These are phyloP conservation scores for Euphorbia pulcherrima DNA, from an alignment of 345 rosid genomes.

Conservation along the genomic window DNA sequence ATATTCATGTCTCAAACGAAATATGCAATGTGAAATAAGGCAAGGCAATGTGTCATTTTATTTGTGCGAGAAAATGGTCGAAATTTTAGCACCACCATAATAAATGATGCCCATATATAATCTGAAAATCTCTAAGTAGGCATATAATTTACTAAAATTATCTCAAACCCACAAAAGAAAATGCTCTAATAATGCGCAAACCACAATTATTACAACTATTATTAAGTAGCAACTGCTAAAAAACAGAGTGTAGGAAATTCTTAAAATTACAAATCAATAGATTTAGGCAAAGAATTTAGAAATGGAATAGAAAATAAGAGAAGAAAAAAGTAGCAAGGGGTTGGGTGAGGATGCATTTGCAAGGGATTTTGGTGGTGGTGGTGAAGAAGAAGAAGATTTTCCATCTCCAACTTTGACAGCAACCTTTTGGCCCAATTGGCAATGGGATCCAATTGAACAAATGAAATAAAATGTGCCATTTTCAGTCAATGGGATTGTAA, in stretches of 20 bases:
- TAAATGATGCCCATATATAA: too few species aligned
- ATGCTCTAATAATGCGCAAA: too few species aligned
- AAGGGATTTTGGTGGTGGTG: background rate
- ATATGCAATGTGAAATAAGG: too few species aligned
- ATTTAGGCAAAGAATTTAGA: background rate
- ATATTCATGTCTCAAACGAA: too few species aligned
- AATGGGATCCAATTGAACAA: slow-evolving; percentile 2
- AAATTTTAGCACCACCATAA: too few species aligned
- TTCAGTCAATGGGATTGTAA: background rate
- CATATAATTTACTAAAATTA: too few species aligned
- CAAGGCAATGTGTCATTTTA: too few species aligned
- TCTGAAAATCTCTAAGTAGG: background rate
- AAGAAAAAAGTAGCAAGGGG: background rate
- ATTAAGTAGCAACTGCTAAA: background rate
- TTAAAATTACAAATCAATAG: background rate
- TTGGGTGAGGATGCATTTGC: background rate
- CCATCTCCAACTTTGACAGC: slow-evolving; percentile 7
- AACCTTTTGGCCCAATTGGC: slow-evolving; percentile 5
- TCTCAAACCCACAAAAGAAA: too few species aligned
- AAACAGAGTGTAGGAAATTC: background rate
- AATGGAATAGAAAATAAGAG: background rate
- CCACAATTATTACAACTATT: background rate
- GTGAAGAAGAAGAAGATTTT: background rate
- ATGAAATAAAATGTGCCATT: slow-evolving; percentile 7
- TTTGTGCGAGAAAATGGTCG: too few species aligned